Evolutionary conservation across 1,284 basidiomycete species (phyloP).

Genomic region (Ustilago hordei): DNA sequence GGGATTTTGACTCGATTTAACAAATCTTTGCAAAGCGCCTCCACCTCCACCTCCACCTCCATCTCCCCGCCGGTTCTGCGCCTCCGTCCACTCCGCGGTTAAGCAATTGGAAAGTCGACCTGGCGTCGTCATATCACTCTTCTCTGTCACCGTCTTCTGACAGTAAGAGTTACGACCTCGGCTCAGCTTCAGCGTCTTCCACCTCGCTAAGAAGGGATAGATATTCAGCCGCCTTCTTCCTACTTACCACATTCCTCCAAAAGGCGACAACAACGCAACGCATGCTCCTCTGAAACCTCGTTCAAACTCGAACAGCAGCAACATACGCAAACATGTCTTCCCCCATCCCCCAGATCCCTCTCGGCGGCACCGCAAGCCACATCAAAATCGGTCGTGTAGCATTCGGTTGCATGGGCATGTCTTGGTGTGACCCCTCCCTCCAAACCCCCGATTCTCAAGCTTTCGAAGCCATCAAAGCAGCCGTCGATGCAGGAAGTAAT

Average conservation of each 20-base stretch:
- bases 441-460: slow-evolving; percentile 73
- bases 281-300: too few species aligned
- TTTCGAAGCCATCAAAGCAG: slow-evolving; percentile 76
- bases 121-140: not conserved
- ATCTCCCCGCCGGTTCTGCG: not conserved
- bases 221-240: not conserved
- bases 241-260: not conserved
- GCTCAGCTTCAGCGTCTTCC: not conserved
- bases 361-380: slow-evolving; percentile 51
- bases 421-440: slow-evolving; percentile 45
- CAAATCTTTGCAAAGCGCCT: not conserved
- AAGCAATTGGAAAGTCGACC: not conserved
- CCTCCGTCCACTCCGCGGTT: not conserved
- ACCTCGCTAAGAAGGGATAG: not conserved
- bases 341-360: slow-evolving; percentile 22
- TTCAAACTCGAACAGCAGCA: not conserved
- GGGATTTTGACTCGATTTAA: not conserved
- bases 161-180: not conserved
- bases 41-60: slow-evolving; percentile 12
- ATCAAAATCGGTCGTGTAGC: slow-evolving; percentile 55
- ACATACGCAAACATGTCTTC: slow-evolving; percentile 58
- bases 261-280: too few species aligned
- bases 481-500: slow-evolving; percentile 74
- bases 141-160: not conserved
- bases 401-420: slow-evolving; percentile 59